phyloP scores from a whole-genome alignment of 2,329 filamentous ascomycete genomes.

The Incumbomyces lentus region DNA sequence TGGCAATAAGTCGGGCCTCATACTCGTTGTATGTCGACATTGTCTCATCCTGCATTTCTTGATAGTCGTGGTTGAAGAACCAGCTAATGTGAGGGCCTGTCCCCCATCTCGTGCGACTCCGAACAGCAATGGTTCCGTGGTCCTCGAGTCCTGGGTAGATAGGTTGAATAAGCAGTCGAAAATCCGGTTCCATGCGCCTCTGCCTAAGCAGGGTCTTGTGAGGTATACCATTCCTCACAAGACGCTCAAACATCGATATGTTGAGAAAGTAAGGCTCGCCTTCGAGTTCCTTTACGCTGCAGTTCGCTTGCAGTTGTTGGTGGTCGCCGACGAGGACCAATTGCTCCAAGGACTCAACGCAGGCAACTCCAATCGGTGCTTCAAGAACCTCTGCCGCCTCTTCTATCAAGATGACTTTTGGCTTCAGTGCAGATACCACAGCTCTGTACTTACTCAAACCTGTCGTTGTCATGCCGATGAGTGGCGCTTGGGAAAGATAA shows the following conservation, averaged over 20 bases:
- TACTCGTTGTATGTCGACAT: constrained; percentile 57
- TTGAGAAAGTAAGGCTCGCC: constrained; percentile 55
- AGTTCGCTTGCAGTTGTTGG: constrained; percentile 61
- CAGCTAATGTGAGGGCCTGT: constrained; percentile 53
- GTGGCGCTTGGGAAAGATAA: constrained; percentile 49
- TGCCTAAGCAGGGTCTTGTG: constrained; percentile 59
- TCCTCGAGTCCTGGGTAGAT: constrained; percentile 53
- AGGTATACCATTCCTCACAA: constrained; percentile 56
- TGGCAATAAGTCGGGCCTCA: constrained; percentile 68
- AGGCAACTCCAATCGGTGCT: constrained; percentile 47
- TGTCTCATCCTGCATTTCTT: constrained; percentile 53
- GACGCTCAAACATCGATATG: constrained; percentile 68
- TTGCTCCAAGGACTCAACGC: constrained; percentile 53
- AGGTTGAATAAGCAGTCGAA: constrained; percentile 49
- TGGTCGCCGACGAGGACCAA: constrained; percentile 68
- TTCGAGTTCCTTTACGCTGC: constrained; percentile 51
- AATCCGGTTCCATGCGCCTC: constrained; percentile 61
- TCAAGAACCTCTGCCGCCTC: constrained; percentile 66
- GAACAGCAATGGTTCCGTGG: constrained; percentile 46
- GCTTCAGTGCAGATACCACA: constrained; percentile 55
- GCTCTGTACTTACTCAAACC: constrained; percentile 70
- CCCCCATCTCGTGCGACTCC: constrained; percentile 36
- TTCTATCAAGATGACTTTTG: constrained; percentile 63
- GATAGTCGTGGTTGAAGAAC: constrained; percentile 56
- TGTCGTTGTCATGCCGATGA: constrained; percentile 65